Percentiles rank a stretch among this genome's conserved stretches.
Conservation (phyloP, 495 filamentous ascomycete species). For the Penicillium steckii region DNA sequence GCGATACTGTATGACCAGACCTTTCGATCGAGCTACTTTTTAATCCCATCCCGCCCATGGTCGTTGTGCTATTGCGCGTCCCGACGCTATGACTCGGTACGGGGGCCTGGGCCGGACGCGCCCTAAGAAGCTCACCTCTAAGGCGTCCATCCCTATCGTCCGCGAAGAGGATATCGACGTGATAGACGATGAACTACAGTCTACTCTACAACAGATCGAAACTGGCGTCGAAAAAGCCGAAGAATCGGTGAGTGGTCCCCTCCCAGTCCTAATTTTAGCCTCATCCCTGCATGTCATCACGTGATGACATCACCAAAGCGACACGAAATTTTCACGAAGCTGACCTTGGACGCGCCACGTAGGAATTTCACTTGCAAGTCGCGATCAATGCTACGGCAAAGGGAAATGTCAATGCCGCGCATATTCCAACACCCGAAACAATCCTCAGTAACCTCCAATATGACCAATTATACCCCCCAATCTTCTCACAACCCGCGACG, state of each 20-base stretch:
- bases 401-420: slow-evolving; percentile 68
- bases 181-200: slow-evolving; percentile 65
- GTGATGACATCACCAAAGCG: slow-evolving; percentile 45
- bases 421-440: slow-evolving; percentile 88
- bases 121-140: slow-evolving; percentile 87
- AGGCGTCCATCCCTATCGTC: slow-evolving; percentile 80
- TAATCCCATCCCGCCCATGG: slow-evolving; percentile 39
- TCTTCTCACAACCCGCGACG: slow-evolving; percentile 78
- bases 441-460: slow-evolving; percentile 72
- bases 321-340: slow-evolving; percentile 32
- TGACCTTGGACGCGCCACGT: slow-evolving; percentile 24
- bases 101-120: slow-evolving; percentile 58
- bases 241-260: slow-evolving; percentile 79
- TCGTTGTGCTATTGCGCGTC: slow-evolving; percentile 46
- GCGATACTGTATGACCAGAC: slow-evolving; percentile 52
- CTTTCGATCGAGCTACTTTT: slow-evolving; percentile 47
- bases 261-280: slow-evolving; percentile 38
- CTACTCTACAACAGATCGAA: slow-evolving; percentile 75
- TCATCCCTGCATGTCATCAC: slow-evolving; percentile 49
- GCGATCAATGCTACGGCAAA: slow-evolving; percentile 77
- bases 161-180: slow-evolving; percentile 86
- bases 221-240: slow-evolving; percentile 96
- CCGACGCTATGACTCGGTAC: slow-evolving; percentile 69
- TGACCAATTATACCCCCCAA: slow-evolving; percentile 78
- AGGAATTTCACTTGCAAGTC: slow-evolving; percentile 99